Conservation (phyloP, 305 asterid genomes). For the Ilex paraguariensis region DNA sequence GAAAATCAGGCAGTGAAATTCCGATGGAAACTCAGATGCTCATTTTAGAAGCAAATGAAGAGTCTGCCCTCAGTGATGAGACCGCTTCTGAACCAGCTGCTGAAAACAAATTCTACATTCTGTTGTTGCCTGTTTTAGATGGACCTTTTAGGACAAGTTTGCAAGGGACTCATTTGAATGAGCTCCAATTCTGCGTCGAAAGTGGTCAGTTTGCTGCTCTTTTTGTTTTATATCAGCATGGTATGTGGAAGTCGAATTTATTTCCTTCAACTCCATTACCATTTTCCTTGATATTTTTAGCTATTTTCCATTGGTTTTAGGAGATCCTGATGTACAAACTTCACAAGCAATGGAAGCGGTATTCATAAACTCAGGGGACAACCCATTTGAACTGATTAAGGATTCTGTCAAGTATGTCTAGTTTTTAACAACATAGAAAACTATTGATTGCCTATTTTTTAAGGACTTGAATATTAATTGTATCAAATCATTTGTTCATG, state of each 20-base stretch:
- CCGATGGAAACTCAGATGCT: conserved; percentile 68
- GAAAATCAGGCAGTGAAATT: conserved; percentile 45
- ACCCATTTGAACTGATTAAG: conserved; percentile 54
- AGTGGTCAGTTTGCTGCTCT: conserved; percentile 39
- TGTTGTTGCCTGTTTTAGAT: conserved; percentile 46
- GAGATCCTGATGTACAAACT: conserved; percentile 41
- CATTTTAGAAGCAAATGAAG: conserved; percentile 42
- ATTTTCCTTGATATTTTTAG: not conserved
- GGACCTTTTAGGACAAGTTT: conserved; percentile 49
- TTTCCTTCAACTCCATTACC: not conserved
- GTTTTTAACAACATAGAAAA: not conserved
- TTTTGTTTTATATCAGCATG: not conserved
- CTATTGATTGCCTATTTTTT: not conserved
- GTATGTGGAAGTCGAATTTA: not conserved
- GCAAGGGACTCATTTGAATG: conserved; percentile 45
- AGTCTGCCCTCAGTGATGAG: conserved; percentile 28
- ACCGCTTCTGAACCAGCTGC: conserved; percentile 11
- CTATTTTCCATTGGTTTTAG: conserved; percentile 17
- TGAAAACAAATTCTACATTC: conserved; percentile 37
- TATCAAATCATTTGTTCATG: too few species aligned
- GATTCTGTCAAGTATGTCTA: conserved; percentile 51
- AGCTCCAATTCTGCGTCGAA: conserved; percentile 51
- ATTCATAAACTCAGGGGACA: conserved; percentile 47
- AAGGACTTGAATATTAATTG: not conserved
- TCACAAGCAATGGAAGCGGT: conserved; percentile 38